phyloP scores from a whole-genome alignment of 129 eudicot genomes.

The Chrysanthemum lavandulifolium region DNA sequence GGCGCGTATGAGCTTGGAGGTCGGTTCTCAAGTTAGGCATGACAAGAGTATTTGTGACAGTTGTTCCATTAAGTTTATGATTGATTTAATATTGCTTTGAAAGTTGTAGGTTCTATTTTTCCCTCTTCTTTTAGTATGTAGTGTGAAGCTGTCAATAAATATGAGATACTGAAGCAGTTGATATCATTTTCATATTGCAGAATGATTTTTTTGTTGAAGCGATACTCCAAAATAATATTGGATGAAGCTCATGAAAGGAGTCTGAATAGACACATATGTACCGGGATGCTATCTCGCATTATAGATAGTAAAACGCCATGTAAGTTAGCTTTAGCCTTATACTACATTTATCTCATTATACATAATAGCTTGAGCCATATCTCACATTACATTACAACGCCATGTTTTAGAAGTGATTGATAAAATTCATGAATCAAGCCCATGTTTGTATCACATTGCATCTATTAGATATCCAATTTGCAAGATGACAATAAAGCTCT shows the following conservation, averaged over 20 bases:
- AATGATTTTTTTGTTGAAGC: conserved; percentile 70
- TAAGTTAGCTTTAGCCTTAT: too few species aligned
- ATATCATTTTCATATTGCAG: conserved; percentile 43
- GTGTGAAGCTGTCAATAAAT: neutral
- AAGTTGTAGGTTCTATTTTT: conserved; percentile 63
- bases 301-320: too few species aligned
- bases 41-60: conserved; percentile 74
- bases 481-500: too few species aligned
- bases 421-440: too few species aligned
- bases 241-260: conserved; percentile 99
- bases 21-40: conserved; percentile 94
- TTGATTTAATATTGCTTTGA: conserved; percentile 81
- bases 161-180: neutral
- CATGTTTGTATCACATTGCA: too few species aligned
- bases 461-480: too few species aligned
- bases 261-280: conserved; percentile 88
- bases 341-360: too few species aligned
- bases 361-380: too few species aligned
- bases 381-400: conserved; percentile 39
- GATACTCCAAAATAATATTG: conserved; percentile 74
- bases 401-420: conserved; percentile 32
- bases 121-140: neutral
- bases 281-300: conserved; percentile 87
- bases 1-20: conserved; percentile 90
- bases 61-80: conserved; percentile 92